Conservation (phyloP, 2,329 filamentous ascomycete species). For the Elsinoe batatas region DNA sequence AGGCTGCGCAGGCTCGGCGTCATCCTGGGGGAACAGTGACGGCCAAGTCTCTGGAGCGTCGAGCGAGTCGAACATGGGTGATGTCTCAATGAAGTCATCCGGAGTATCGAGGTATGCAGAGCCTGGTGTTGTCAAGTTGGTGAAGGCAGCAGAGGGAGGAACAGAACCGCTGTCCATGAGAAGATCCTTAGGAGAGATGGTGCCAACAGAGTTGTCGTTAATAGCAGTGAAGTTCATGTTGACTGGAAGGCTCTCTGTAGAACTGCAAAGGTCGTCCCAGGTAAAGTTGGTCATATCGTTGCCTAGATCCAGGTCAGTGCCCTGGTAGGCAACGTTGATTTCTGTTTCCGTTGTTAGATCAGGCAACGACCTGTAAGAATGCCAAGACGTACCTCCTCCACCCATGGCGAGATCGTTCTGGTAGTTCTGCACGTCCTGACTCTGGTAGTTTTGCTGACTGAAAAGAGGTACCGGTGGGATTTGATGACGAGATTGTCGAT, state of each 20-base stretch:
- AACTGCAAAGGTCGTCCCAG: constrained; percentile 14
- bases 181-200: constrained; percentile 77
- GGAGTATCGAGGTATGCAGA: constrained; percentile 71
- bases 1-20: constrained; percentile 23
- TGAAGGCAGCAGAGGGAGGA: constrained; percentile 72
- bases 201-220: constrained; percentile 39
- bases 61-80: constrained; percentile 58
- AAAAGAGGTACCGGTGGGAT: constrained; percentile 67
- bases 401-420: constrained; percentile 27
- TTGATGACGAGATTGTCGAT: constrained; percentile 13
- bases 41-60: constrained; percentile 57
- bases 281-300: constrained; percentile 14
- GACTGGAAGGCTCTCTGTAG: constrained; percentile 18
- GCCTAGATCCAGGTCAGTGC: constrained; percentile 36
- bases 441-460: constrained; percentile 28
- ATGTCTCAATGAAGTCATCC: constrained; percentile 61
- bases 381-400: constrained; percentile 44
- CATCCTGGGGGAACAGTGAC: constrained; percentile 58
- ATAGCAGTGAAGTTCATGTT: constrained; percentile 34
- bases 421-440: background rate
- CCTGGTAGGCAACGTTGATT: constrained; percentile 37
- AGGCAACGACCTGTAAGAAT: constrained; percentile 17
- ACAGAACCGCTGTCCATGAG: constrained; percentile 62
- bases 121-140: constrained; percentile 70
- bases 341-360: constrained; percentile 28